These are phyloP conservation scores for Lepiota subincarnata DNA, from an alignment of 768 basidiomycete genomes.

Conservation along the genomic window DNA sequence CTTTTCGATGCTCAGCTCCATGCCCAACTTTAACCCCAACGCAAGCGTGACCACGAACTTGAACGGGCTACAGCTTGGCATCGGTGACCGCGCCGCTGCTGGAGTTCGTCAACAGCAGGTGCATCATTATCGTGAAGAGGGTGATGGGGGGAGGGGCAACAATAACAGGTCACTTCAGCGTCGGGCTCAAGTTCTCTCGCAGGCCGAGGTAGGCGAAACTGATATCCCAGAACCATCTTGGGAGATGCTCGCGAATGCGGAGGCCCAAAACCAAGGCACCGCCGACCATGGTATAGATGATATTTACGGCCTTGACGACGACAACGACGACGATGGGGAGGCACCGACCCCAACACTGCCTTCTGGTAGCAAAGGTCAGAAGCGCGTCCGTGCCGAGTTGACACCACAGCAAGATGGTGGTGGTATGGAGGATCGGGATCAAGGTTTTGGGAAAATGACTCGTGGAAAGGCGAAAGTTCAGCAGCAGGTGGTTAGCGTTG, in stretches of 20 bases:
- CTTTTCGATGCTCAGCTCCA: constrained; percentile 11
- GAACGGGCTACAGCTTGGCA: constrained; percentile 25
- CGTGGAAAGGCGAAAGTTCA: constrained; percentile 10
- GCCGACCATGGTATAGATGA: constrained; percentile 13
- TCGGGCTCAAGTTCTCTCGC: constrained; percentile 42
- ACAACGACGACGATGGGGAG: constrained; percentile 13
- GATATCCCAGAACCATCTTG: constrained; percentile 46
- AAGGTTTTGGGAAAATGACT: constrained; percentile 8
- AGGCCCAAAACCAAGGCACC: constrained; percentile 25
- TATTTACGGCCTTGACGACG: no score
- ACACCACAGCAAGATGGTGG: constrained; percentile 43
- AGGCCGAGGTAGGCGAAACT: constrained; percentile 39
- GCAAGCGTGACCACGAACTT: constrained; percentile 25
- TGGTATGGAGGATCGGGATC: constrained; percentile 1
- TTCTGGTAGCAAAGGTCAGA: constrained; percentile 25
- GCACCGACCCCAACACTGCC: constrained; percentile 13
- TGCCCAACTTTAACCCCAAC: constrained; percentile 9
- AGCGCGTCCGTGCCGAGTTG: constrained; percentile 40
- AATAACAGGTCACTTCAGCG: constrained; percentile 18
- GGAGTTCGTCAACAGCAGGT: constrained; percentile 34
- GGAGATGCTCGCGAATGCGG: constrained; percentile 49
- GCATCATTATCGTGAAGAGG: no score
- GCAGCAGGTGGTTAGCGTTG: constrained; percentile 1
- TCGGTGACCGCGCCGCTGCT: constrained; percentile 10
- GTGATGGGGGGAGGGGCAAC: not conserved